Conservation (phyloP, 768 basidiomycete species). For the Psilocybe subaeruginosa region DNA sequence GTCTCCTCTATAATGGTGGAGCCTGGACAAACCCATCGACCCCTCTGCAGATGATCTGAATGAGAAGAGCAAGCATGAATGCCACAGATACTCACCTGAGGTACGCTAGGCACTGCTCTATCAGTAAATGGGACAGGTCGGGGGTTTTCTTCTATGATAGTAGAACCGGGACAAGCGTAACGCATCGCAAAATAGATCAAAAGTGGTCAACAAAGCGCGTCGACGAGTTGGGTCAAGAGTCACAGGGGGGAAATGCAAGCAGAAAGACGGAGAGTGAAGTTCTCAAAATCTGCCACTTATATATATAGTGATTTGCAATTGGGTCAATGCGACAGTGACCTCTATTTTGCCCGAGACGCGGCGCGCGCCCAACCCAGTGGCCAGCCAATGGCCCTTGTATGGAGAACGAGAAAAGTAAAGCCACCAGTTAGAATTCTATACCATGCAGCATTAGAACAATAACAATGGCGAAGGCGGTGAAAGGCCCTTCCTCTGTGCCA, state of each 20-base stretch:
- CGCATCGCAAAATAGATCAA: conserved; percentile 7
- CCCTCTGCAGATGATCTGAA: background rate
- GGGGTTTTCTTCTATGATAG: background rate
- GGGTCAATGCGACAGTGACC: conserved; percentile 7
- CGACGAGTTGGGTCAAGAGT: background rate
- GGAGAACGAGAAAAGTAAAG: background rate
- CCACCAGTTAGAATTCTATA: too few relatives aligned
- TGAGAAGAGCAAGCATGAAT: background rate
- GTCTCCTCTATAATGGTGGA: background rate
- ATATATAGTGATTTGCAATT: conserved; percentile 16
- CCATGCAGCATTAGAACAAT: too few relatives aligned
- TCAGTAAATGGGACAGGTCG: background rate
- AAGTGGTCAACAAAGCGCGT: background rate
- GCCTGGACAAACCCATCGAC: conserved; percentile 9
- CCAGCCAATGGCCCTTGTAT: background rate
- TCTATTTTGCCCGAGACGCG: conserved; percentile 6
- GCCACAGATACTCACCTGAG: background rate
- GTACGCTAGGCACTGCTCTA: background rate
- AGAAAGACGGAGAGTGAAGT: conserved; percentile 1
- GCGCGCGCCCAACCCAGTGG: background rate
- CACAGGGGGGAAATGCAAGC: background rate
- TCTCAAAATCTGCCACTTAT: conserved; percentile 5
- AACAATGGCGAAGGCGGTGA: background rate
- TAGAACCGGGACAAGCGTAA: conserved; percentile 12
- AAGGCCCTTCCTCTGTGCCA: too few relatives aligned